Evolutionary conservation across 176 grass and related monocot genomes (phyloP).

Genomic region (Oryza nivara): DNA sequence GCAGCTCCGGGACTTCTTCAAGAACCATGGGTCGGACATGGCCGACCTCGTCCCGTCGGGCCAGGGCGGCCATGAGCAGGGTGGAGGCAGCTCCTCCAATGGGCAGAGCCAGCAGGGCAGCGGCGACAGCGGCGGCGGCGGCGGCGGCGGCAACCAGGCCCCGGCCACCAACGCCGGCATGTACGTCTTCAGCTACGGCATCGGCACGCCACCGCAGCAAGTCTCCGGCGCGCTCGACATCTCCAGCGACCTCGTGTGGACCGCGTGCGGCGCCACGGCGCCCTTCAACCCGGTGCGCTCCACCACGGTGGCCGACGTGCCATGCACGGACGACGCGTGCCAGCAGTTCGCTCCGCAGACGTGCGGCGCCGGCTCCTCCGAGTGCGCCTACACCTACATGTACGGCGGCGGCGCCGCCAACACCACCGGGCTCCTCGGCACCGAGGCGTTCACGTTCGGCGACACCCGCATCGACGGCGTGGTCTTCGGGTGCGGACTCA

Average conservation of each 20-base stretch:
- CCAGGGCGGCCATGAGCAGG: background rate
- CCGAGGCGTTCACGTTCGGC: background rate
- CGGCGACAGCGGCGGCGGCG: no score
- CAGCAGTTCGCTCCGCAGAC: background rate
- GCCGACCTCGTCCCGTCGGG: background rate
- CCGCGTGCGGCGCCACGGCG: background rate
- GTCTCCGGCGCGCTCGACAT: constrained; percentile 12
- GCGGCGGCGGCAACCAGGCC: background rate
- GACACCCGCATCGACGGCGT: background rate
- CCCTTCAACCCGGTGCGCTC: background rate
- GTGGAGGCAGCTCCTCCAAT: no score
- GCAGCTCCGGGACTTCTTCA: constrained; percentile 21
- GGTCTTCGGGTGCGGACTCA: background rate
- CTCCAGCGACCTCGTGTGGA: constrained; percentile 30
- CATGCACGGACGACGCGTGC: background rate
- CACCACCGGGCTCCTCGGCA: background rate
- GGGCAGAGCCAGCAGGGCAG: background rate
- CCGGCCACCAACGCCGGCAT: constrained; percentile 20
- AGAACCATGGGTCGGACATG: constrained; percentile 28
- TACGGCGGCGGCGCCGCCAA: background rate
- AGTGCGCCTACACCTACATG: background rate
- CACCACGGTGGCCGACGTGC: background rate
- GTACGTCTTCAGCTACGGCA: background rate
- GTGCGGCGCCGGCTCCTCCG: background rate
- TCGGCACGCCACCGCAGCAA: background rate